A percentile compares a stretch with the other conserved stretches of the same genome.
These are phyloP conservation scores for Cercospora sp. DNA, from an alignment of 2,329 filamentous ascomycete genomes.

Conservation along the genomic window DNA sequence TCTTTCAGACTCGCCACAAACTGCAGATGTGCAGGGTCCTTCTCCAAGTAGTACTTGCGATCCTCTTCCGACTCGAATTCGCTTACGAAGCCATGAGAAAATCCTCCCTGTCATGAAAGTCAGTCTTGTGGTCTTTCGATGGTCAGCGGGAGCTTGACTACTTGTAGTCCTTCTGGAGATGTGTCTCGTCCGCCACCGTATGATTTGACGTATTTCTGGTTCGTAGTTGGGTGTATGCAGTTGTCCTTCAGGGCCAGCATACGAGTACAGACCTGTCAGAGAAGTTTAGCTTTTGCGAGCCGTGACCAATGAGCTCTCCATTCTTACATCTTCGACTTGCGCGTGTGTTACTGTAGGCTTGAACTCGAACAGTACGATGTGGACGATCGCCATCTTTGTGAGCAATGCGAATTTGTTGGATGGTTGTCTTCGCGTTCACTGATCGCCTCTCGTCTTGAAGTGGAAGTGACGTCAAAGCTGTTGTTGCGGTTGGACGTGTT, in stretches of 20 bases:
- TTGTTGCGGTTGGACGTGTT: no score
- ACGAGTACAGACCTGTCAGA: conserved; percentile 48
- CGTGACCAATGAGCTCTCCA: no score
- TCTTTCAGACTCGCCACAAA: conserved; percentile 55
- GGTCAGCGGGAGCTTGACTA: conserved; percentile 40
- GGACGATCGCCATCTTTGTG: conserved; percentile 60
- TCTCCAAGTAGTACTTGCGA: conserved; percentile 65
- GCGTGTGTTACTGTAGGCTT: conserved; percentile 53
- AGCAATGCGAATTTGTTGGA: not conserved
- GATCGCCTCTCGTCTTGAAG: not conserved
- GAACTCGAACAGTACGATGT: conserved; percentile 69
- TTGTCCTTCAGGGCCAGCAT: conserved; percentile 59
- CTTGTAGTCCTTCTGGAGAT: conserved; percentile 61
- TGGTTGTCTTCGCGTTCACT: not conserved
- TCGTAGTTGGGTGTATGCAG: conserved; percentile 61
- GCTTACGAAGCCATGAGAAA: conserved; percentile 68
- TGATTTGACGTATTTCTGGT: conserved; percentile 61
- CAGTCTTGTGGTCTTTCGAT: not conserved
- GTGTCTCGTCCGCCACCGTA: conserved; percentile 62
- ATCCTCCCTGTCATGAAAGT: conserved; percentile 49
- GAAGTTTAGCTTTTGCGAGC: no score
- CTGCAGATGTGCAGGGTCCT: conserved; percentile 63
- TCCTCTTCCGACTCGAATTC: conserved; percentile 66
- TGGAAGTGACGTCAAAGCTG: not conserved
- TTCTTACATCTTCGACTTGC: conserved; percentile 58